Evolutionary conservation across 2,329 filamentous ascomycete genomes (phyloP).

Genomic region (Colletotrichum navitas): DNA sequence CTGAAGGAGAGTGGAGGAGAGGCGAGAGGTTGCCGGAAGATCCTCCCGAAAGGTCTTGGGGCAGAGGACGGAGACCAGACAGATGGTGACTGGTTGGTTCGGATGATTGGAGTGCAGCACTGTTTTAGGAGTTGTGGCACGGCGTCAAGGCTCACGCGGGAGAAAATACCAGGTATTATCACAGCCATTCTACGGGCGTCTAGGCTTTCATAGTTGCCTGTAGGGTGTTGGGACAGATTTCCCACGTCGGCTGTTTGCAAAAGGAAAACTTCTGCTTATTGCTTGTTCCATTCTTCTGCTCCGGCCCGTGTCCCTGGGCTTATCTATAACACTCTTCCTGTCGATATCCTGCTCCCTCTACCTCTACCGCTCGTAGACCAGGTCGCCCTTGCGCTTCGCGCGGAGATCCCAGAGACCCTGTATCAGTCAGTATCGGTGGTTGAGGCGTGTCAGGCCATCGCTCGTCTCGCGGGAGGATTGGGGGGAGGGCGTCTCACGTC

Average conservation of each 20-base stretch:
- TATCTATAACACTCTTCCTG: constrained; percentile 57
- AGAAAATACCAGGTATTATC: constrained; percentile 14
- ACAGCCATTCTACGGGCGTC: not conserved
- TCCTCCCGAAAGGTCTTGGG: constrained; percentile 50
- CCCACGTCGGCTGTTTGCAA: not conserved
- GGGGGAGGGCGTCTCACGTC: constrained; percentile 75
- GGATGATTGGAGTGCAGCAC: not conserved
- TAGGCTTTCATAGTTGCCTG: not conserved
- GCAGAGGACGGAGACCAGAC: constrained; percentile 59
- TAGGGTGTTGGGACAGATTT: not conserved
- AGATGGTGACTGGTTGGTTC: constrained; percentile 47
- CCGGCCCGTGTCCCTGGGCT: constrained; percentile 21
- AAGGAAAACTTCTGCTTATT: constrained; percentile 13
- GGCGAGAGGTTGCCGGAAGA: constrained; percentile 72
- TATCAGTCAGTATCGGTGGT: constrained; percentile 42
- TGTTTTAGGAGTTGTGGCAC: not conserved
- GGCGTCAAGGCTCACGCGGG: constrained; percentile 7
- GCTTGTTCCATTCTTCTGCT: constrained; percentile 21
- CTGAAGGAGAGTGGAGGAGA: constrained; percentile 74
- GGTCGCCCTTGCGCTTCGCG: constrained; percentile 89
- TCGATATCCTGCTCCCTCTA: constrained; percentile 56
- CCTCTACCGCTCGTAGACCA: constrained; percentile 80
- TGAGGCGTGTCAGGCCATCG: not conserved
- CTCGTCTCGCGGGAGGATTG: too few species aligned
- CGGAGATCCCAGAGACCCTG: constrained; percentile 90